Evolutionary conservation across 768 basidiomycete genomes (phyloP), one percentile per base, ranked within the genome.

Genomic region (Lactarius psammicola): DNA sequence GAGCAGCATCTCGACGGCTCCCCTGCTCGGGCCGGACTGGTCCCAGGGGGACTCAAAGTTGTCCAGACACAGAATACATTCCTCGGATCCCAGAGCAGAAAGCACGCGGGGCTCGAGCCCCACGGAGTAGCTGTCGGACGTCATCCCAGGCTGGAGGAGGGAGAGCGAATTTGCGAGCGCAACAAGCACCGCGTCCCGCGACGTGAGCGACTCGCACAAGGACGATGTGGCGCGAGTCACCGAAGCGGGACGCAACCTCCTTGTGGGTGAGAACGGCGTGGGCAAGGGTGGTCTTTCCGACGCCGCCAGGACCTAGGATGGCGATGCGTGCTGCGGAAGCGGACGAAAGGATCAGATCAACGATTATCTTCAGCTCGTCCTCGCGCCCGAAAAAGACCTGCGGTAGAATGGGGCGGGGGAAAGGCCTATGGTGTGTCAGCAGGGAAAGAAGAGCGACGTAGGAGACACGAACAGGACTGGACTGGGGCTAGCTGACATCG

Each of bases 31-130:
- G 20, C 51, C 63, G 9, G 61, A 65, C 51, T 70, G 68, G 63
- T 77, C 72, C 78, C 78, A 79, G 4, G 76, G 73, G 6, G 78
- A 78, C 71, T 80, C 80, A 60, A 80, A 78, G 60, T 80, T 78
- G 61, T 80, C 78, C 10, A 80, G 69, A 28, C 80, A 63, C 26
- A 80, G 36, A 28, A 80, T 54, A 9, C 75, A 67, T 8, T 71
- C 74, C 4, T 71, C 68, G n/a, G 66, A 68, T 11, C 71, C 65
- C 8, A 67, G 33, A 18, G 31, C 53, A 0, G 66, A 65, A 13
- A 60, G 26, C 18, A 67, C 55, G 9, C 51, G 63, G 36, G 49
- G 38, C 18, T 67, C 66, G 31, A 65, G 44, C 13, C 56, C 57
- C 13, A 38, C 63, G 28, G 44, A 20, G 30, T 42, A 62, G 53